These are phyloP conservation scores for Passiflora organensis DNA, from an alignment of 345 rosid genomes.

Conservation along the genomic window DNA sequence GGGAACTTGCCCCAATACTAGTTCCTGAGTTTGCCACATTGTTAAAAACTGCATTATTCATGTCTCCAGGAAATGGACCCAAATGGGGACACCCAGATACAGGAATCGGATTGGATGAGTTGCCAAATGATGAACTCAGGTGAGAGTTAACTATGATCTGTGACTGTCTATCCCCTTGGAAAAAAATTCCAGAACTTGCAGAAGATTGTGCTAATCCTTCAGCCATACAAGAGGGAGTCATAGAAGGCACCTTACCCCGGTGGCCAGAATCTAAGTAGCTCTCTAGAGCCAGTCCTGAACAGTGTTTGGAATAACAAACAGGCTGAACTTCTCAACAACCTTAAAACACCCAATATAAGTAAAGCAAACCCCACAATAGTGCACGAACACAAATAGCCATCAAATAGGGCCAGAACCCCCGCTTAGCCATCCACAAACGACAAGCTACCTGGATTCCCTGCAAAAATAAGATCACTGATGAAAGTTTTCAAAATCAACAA, in stretches of 20 bases:
- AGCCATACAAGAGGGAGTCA: slow-evolving; percentile 77
- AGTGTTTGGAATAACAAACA: slow-evolving; percentile 22
- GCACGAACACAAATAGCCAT: slow-evolving; percentile 10
- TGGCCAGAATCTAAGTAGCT: slow-evolving; percentile 61
- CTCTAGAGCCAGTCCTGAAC: slow-evolving; percentile 62
- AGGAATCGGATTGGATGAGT: slow-evolving; percentile 66
- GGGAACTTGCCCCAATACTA: slow-evolving; percentile 87
- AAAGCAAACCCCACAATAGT: slow-evolving; percentile 2
- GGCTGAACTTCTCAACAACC: slow-evolving; percentile 25
- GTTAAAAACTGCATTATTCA: slow-evolving; percentile 74
- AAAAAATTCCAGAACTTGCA: slow-evolving; percentile 88
- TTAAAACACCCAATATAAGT: slow-evolving; percentile 14
- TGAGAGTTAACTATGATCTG: slow-evolving; percentile 81
- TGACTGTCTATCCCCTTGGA: slow-evolving; percentile 92
- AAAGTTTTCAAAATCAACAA: slow-evolving; percentile 12
- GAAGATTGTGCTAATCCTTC: slow-evolving; percentile 84
- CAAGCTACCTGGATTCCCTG: slow-evolving; percentile 17
- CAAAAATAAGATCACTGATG: slow-evolving; percentile 20
- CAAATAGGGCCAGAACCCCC: slow-evolving; percentile 14
- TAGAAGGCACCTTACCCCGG: slow-evolving; percentile 48
- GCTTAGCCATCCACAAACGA: slow-evolving; percentile 23
- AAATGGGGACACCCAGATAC: slow-evolving; percentile 64
- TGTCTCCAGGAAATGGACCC: slow-evolving; percentile 74
- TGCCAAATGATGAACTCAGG: slow-evolving; percentile 73
- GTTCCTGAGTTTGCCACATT: slow-evolving; percentile 84